A percentile compares a stretch with the other conserved stretches of the same genome.
These are phyloP conservation scores for Nectriaceae sp. DNA, from an alignment of 2,329 filamentous ascomycete genomes.

Conservation along the genomic window DNA sequence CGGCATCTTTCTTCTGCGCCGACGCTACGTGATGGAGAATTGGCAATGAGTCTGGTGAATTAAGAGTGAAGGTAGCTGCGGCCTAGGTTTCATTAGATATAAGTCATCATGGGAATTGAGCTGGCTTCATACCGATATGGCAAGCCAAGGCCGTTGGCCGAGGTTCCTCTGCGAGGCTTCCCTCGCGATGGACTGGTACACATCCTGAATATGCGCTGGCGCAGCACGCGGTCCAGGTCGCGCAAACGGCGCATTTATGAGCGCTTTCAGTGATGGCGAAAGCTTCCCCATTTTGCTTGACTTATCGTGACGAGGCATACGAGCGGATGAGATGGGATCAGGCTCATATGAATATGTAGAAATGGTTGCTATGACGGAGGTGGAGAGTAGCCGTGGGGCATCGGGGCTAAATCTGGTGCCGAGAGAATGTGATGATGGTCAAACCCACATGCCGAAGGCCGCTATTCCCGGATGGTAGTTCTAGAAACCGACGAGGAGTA, in stretches of 20 bases:
- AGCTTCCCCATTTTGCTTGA: conserved; percentile 67
- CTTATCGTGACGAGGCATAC: conserved; percentile 19
- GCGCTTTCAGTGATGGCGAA: conserved; percentile 68
- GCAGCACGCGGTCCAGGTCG: conserved; percentile 66
- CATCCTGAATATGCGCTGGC: conserved; percentile 60
- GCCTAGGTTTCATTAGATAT: conserved; percentile 49
- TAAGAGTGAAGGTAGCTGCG: conserved; percentile 82
- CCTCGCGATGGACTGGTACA: conserved; percentile 65
- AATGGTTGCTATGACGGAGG: background rate
- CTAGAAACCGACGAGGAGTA: conserved; percentile 33
- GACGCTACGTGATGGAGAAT: conserved; percentile 58
- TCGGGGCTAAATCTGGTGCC: background rate
- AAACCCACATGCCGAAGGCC: background rate
- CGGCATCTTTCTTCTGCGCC: conserved; percentile 17
- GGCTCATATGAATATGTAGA: background rate
- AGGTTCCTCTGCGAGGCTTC: conserved; percentile 65
- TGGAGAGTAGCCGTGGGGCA: background rate
- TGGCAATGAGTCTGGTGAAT: conserved; percentile 75
- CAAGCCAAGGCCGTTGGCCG: conserved; percentile 65
- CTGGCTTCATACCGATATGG: conserved; percentile 56
- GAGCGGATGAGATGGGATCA: background rate
- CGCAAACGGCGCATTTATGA: conserved; percentile 71
- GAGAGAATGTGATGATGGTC: background rate
- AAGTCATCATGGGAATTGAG: conserved; percentile 5
- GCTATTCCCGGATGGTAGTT: background rate